Evolutionary conservation across 257 asterid genomes (phyloP), one percentile per base, ranked within the genome.

Genomic region (Capsicum pubescens): DNA sequence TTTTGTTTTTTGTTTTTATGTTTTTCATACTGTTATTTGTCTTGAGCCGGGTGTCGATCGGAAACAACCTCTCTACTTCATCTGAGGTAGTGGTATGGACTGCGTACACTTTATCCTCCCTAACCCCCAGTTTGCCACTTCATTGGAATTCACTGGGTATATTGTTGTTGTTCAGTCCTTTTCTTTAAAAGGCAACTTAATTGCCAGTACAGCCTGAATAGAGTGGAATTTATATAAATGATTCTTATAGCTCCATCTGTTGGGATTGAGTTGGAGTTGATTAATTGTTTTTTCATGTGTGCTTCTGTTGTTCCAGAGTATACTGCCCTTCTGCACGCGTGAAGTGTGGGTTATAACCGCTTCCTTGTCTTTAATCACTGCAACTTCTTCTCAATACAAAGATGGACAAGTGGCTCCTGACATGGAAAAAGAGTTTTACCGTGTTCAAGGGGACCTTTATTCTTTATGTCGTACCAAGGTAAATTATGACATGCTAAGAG

Each of bases 261-360:
- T 54, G 32, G 26, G 26, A 77, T 77, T 54, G 64, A 77, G 32
- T 26, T 54, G 48, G 54, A 54, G 50, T 55, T 77, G 5, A 77
- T 77, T 54, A 77, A 77, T 26, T 77, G 64, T 13, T 54, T 52
- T 77, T 32, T 77, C 64, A 54, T 54, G 15, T 77, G 82, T 32
- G 63, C 32, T 78, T 81, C 78, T 84, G 59, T 77, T 89, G 56
- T 85, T 77, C 39, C 95, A 97, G 99, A 90, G 90, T 78, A 86
- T 69, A 82, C 88, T 97, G 87, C 99, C 99, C 19, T 97, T 95
- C 91, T 97, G 99, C 84, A 87, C 91, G 92, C 99, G 98, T 70
- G 99, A 97, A 93, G 98, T 94, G 44, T 97, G 99, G 99, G 98
- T 97, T 36, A 88, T 95, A 86, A 93, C 94, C 44, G 98, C 98